Conservation (phyloP, 176 grass and related monocot species). For the Pontederia crassipes region DNA sequence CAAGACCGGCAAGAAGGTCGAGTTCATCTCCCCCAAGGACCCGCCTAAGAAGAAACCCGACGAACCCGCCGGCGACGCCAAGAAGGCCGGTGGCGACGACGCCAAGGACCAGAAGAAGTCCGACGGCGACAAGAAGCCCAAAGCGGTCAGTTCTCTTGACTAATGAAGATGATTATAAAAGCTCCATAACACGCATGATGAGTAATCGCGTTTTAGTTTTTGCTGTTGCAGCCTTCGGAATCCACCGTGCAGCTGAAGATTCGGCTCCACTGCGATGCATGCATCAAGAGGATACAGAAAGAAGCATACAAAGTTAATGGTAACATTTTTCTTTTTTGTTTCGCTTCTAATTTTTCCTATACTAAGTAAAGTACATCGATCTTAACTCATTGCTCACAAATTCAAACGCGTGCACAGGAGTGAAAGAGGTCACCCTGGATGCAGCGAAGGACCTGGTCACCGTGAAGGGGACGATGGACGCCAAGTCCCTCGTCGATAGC, state of each 20-base stretch:
- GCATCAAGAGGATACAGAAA: no score
- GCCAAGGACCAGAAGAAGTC: conserved; percentile 35
- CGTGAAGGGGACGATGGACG: conserved; percentile 65
- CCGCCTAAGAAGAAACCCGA: conserved; percentile 39
- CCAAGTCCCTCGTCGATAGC: conserved; percentile 37
- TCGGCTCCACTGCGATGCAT: no score
- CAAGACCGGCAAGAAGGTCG: conserved; percentile 41
- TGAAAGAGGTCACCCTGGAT: conserved; percentile 49
- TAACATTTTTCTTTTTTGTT: no score
- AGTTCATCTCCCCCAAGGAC: conserved; percentile 51
- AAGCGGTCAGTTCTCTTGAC: conserved; percentile 26
- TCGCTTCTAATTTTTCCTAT: no score
- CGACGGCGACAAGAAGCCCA: conserved; percentile 37
- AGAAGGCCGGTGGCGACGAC: conserved; percentile 24
- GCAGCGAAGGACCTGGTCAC: conserved; percentile 48
- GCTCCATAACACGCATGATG: background rate
- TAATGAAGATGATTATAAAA: no score
- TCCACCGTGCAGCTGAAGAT: no score
- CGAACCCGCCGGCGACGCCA: conserved; percentile 6
- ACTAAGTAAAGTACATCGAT: no score
- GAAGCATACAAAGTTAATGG: no score
- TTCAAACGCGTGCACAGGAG: conserved; percentile 19
- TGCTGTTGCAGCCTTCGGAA: no score
- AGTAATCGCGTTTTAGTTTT: background rate
- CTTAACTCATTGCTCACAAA: no score